Evolutionary conservation across 2,329 filamentous ascomycete genomes (phyloP), one percentile per base, ranked within the genome.

Genomic region (Botryotinia convoluta): DNA sequence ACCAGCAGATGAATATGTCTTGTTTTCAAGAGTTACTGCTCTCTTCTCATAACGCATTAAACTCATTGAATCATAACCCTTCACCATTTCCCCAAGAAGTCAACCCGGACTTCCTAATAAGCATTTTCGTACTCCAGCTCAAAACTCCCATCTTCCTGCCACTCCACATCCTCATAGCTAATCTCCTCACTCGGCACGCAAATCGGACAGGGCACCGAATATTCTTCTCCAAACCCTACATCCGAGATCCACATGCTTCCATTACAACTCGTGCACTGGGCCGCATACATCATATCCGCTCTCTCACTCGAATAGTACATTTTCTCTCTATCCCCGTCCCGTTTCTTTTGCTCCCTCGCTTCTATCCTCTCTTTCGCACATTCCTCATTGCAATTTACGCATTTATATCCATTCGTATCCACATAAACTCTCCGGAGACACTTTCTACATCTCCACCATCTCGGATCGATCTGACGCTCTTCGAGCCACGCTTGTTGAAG

Each of bases 391-490:
- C 79, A 81, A 7, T 18, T 39, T 1, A 22, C 9, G 42, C 79
- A 81, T 10, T 72, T 63, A 73, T 77, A 81, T 1, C 74, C 74
- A 45, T 76, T 35, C 10, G 73, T 61, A 3, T 61, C 61, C 29
- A 79, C 73, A 35, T 69, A 68, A 3, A 76, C 73, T 39, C 75
- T 76, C 3, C 70, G 20, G 5, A 81, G 71, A 70, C 80, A 81
- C 22, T 76, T 77, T 1, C 76, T 65, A 57, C 80, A 81, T 32
- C 79, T 71, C 79, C 79, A 81, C 73, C 76, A 77, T 1, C 72
- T 69, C 1, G 68, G 3, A 9, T 65, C 68, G 5, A 78, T 76
- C 10, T 72, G 74, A 9, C 79, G 74, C 37, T 79, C 77, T 4
- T 54, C 72, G 16, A 75, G 37, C 79, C 79, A 81, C 4, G 48